These are phyloP conservation scores for Oryza meridionalis DNA, from an alignment of 176 grass and related monocot species.

Conservation along the genomic window DNA sequence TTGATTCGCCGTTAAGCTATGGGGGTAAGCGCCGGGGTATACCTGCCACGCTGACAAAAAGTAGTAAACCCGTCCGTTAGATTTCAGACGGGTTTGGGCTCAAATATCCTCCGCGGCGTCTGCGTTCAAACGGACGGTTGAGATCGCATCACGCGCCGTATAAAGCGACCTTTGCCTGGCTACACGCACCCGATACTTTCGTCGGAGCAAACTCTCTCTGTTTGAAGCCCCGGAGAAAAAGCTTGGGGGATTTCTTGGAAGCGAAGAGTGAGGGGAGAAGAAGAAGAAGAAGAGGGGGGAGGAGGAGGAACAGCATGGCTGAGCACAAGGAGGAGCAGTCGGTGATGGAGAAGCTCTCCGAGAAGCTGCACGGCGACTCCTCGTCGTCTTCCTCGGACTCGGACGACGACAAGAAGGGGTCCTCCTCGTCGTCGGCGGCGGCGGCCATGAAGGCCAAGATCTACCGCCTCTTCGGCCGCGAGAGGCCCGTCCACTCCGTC, in stretches of 20 bases:
- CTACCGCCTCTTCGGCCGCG: slow-evolving; percentile 71
- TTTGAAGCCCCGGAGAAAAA: neutral
- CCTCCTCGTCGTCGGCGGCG: slow-evolving; percentile 39
- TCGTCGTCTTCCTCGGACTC: slow-evolving; percentile 81
- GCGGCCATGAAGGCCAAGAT: slow-evolving; percentile 60
- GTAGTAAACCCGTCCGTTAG: neutral
- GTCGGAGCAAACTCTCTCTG: slow-evolving; percentile 16
- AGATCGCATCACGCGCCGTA: slow-evolving; percentile 18
- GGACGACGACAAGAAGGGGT: slow-evolving; percentile 67
- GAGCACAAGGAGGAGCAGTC: slow-evolving; percentile 84
- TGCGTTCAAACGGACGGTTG: slow-evolving; percentile 26
- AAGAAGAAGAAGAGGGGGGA: too few species aligned
- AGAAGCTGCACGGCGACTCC: slow-evolving; percentile 60
- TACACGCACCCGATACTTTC: slow-evolving; percentile 27
- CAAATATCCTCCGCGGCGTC: neutral
- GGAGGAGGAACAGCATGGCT: slow-evolving; percentile 47
- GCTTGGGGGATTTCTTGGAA: neutral
- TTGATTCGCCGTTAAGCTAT: slow-evolving; percentile 22
- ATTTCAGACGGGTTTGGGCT: neutral
- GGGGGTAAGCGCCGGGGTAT: neutral
- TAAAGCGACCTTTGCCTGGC: slow-evolving; percentile 25
- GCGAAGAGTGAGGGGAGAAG: neutral
- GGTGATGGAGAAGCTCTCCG: slow-evolving; percentile 71
- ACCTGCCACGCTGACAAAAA: slow-evolving; percentile 11
- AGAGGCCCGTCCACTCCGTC: slow-evolving; percentile 62